These are phyloP conservation scores for Botrytis elliptica DNA, from an alignment of 2,329 filamentous ascomycete genomes.

Conservation along the genomic window DNA sequence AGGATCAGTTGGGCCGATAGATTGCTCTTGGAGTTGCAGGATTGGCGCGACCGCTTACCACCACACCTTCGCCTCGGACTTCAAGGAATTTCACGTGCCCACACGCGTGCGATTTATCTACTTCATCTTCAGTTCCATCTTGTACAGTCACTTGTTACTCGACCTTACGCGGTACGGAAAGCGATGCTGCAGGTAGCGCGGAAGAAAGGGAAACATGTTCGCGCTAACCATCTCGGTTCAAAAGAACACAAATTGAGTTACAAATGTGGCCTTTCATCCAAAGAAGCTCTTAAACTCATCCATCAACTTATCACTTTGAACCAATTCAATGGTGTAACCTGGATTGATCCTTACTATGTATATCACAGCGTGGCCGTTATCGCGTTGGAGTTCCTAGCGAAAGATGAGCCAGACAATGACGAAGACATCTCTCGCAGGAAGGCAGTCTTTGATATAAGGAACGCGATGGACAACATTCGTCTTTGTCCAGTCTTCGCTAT, in stretches of 20 bases:
- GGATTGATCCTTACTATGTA: conserved; percentile 37
- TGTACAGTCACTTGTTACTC: conserved; percentile 33
- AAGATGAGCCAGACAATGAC: conserved; percentile 32
- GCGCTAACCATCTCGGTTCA: conserved; percentile 32
- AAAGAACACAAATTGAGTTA: conserved; percentile 33
- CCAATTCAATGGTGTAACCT: conserved; percentile 35
- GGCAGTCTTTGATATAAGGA: conserved; percentile 35
- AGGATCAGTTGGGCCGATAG: conserved; percentile 30
- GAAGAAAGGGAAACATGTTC: conserved; percentile 33
- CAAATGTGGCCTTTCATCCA: conserved; percentile 33
- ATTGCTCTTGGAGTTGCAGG: conserved; percentile 32
- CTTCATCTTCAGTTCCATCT: conserved; percentile 37
- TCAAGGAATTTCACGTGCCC: conserved; percentile 26
- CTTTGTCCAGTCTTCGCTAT: conserved; percentile 36
- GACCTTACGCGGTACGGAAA: conserved; percentile 37
- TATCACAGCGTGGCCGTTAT: conserved; percentile 37
- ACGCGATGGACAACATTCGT: conserved; percentile 30
- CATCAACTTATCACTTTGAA: conserved; percentile 31
- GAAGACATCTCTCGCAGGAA: conserved; percentile 34
- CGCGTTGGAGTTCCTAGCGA: conserved; percentile 36
- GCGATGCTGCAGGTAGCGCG: conserved; percentile 34
- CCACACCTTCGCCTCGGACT: conserved; percentile 30
- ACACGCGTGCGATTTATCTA: conserved; percentile 34
- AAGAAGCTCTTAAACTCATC: conserved; percentile 29
- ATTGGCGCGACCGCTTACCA: conserved; percentile 35